phyloP scores from a whole-genome alignment of 371 early-diverging fungal genomes.

The Phascolomyces articulosus region DNA sequence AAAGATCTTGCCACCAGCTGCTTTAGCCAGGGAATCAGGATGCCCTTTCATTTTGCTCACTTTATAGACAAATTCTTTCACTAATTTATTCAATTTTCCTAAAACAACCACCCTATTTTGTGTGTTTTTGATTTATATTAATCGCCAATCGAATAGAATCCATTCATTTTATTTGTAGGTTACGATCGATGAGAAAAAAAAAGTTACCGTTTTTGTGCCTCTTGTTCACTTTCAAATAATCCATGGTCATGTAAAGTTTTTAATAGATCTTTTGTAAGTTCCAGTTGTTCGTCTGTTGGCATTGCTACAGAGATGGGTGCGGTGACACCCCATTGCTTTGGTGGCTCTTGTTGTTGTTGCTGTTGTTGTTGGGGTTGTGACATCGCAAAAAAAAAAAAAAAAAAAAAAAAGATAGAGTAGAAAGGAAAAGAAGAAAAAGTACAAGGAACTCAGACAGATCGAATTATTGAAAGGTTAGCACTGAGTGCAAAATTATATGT shows the following conservation, averaged over 20 bases:
- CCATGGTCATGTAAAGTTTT: conserved; percentile 68
- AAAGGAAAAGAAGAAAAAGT: too few relatives aligned
- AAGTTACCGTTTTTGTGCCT: conserved; percentile 52
- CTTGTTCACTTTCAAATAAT: conserved; percentile 82
- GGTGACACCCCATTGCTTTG: conserved; percentile 62
- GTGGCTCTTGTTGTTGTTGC: conserved; percentile 21
- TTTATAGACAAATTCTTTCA: conserved; percentile 89
- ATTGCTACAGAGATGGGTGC: conserved; percentile 56
- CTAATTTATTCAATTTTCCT: conserved; percentile 82
- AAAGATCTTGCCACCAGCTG: conserved; percentile 97
- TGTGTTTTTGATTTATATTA: too few relatives aligned
- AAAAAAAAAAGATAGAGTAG: too few relatives aligned
- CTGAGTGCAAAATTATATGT: too few relatives aligned
- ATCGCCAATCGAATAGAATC: not conserved
- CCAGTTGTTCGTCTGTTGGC: conserved; percentile 67
- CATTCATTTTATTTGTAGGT: not conserved
- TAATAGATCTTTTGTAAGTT: conserved; percentile 67
- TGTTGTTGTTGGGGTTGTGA: conserved; percentile 15
- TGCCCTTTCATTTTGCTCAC: conserved; percentile 69
- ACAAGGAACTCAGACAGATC: too few relatives aligned
- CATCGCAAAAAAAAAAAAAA: too few relatives aligned
- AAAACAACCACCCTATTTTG: conserved; percentile 87
- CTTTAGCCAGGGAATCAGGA: conserved; percentile 80
- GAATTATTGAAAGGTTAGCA: too few relatives aligned
- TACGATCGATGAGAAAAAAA: not conserved